phyloP scores from a whole-genome alignment of 1,139 yeast genomes.

The Taphrina populina region DNA sequence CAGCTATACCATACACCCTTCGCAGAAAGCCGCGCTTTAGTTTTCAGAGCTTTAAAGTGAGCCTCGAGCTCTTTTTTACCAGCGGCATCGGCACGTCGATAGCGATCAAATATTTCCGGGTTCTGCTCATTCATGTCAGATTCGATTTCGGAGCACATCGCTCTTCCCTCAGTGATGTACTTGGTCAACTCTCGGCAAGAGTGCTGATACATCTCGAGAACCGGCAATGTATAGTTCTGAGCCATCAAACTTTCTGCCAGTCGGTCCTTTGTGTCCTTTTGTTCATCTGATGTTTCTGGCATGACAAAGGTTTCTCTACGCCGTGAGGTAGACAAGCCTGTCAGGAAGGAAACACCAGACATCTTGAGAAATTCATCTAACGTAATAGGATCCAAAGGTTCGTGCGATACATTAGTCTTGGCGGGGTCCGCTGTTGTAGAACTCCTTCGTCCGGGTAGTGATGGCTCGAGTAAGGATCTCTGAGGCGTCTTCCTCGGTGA shows the following conservation, averaged over 20 bases:
- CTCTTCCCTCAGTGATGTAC: slow-evolving; percentile 54
- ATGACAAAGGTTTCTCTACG: slow-evolving; percentile 42
- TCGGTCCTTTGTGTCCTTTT: slow-evolving; percentile 37
- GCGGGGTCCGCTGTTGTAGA: slow-evolving; percentile 1
- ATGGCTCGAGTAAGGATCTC: slow-evolving; percentile 2
- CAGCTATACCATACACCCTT: slow-evolving; percentile 59
- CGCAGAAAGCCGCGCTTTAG: slow-evolving; percentile 54
- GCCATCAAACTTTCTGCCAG: slow-evolving; percentile 42
- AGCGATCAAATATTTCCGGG: slow-evolving; percentile 55
- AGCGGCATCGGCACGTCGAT: slow-evolving; percentile 48
- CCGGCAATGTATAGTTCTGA: slow-evolving; percentile 42
- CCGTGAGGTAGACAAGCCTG: slow-evolving; percentile 43
- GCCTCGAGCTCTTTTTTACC: slow-evolving; percentile 50
- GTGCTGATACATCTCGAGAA: slow-evolving; percentile 44
- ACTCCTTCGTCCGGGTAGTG: slow-evolving; percentile 13
- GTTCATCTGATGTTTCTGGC: slow-evolving; percentile 37
- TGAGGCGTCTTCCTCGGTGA: slow-evolving; percentile 25
- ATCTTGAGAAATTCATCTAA: slow-evolving; percentile 43
- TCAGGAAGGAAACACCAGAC: slow-evolving; percentile 45
- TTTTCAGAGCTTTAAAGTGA: slow-evolving; percentile 54
- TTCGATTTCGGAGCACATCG: slow-evolving; percentile 51
- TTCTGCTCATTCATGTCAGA: slow-evolving; percentile 51
- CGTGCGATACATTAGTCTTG: slow-evolving; percentile 12
- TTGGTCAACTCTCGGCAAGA: slow-evolving; percentile 55
- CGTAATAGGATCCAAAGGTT: slow-evolving; percentile 38